Evolutionary conservation across 495 filamentous ascomycete species (phyloP).

Genomic region (Terfezia boudieri): DNA sequence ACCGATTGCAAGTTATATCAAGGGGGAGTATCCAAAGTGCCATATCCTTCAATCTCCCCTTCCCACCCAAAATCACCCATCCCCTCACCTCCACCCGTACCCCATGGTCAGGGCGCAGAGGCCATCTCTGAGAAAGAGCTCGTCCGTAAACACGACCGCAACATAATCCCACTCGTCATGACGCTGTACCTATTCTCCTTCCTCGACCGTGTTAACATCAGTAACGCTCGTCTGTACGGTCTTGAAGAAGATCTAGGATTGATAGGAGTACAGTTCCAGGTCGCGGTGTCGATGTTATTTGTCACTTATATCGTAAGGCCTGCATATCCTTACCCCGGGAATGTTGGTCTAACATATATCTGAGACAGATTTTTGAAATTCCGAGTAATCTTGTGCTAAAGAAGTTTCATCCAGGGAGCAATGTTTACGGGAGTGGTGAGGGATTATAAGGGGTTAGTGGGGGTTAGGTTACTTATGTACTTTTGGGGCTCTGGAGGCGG

Average conservation of each 20-base stretch:
- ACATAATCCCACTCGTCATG: constrained; percentile 39
- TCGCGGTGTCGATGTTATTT: constrained; percentile 49
- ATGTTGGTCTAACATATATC: no score
- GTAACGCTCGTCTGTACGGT: constrained; percentile 47
- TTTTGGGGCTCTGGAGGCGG: constrained; percentile 44
- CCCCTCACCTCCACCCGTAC: no score
- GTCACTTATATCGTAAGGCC: constrained; percentile 37
- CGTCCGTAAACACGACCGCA: constrained; percentile 26
- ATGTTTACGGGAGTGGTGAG: constrained; percentile 42
- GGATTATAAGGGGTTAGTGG: constrained; percentile 32
- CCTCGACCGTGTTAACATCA: constrained; percentile 58
- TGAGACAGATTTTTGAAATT: constrained; percentile 30
- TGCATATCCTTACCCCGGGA: no score
- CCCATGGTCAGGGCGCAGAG: no score
- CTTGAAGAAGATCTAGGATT: constrained; percentile 45
- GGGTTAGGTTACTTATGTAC: constrained; percentile 38
- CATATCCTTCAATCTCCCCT: no score
- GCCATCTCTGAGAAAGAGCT: constrained; percentile 8
- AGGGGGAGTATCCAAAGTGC: no score
- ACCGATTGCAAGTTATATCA: no score
- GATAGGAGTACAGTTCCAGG: constrained; percentile 41
- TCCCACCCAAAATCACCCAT: no score
- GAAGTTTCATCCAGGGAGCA: constrained; percentile 40
- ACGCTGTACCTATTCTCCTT: constrained; percentile 42
- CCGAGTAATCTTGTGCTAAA: constrained; percentile 44